Conservation (phyloP, 179 eudicot genomes). For the Carnegiea gigantea region DNA sequence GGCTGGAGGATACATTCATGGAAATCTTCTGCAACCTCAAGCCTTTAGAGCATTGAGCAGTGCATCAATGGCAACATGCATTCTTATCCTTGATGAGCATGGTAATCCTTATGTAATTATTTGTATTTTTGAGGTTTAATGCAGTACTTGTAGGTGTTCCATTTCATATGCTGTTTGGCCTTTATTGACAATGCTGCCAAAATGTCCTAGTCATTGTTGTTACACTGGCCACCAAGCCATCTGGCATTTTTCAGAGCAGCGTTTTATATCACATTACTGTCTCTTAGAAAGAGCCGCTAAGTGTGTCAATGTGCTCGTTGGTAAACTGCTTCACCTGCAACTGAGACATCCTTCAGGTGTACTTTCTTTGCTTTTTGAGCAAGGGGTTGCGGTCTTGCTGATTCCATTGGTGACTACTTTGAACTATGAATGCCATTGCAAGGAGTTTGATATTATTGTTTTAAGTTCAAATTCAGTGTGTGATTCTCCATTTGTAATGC, state of each 20-base stretch:
- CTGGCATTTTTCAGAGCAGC: background rate
- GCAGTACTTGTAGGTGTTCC: background rate
- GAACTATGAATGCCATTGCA: background rate
- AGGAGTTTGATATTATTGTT: no score
- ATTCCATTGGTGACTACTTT: background rate
- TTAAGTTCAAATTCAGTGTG: background rate
- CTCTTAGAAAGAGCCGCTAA: background rate
- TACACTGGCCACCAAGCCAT: background rate
- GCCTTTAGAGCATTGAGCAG: conserved; percentile 89
- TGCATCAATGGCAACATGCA: conserved; percentile 59
- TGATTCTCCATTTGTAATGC: background rate
- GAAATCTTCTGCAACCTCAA: conserved; percentile 78
- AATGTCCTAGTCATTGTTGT: background rate
- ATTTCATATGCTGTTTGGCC: background rate
- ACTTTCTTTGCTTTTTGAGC: background rate
- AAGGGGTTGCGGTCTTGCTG: background rate
- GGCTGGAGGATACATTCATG: conserved; percentile 66
- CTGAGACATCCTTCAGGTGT: background rate
- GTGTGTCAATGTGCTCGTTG: background rate
- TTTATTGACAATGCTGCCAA: background rate
- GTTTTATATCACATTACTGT: background rate
- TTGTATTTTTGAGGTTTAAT: conserved; percentile 25
- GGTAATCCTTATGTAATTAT: conserved; percentile 82
- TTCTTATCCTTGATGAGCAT: conserved; percentile 73
- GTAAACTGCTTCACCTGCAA: background rate